phyloP scores from a whole-genome alignment of 169 alveolate species.

The Amoebophrya sp. region DNA sequence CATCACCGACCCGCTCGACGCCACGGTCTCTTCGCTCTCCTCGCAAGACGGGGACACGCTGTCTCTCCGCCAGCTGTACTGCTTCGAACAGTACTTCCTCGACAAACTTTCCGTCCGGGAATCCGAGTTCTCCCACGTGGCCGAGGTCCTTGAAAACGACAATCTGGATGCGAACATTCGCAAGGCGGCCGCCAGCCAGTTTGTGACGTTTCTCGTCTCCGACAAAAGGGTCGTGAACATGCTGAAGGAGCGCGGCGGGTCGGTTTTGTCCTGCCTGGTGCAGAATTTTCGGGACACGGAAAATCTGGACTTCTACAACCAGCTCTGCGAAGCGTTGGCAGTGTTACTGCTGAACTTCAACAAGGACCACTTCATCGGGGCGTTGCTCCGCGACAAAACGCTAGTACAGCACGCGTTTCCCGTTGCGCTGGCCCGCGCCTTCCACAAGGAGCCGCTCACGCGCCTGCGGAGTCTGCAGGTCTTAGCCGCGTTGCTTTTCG shows the following conservation, averaged over 20 bases:
- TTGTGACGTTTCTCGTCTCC: neutral
- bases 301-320: neutral
- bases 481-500: neutral
- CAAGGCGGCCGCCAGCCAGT: neutral
- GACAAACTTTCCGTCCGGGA: neutral
- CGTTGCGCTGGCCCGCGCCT: neutral
- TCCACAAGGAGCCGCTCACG: neutral
- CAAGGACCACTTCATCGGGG: neutral
- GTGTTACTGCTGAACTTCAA: neutral
- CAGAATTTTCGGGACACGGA: too few species aligned
- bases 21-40: too few species aligned
- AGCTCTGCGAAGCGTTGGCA: neutral
- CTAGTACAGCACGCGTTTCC: neutral
- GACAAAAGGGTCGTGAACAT: neutral
- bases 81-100: neutral
- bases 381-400: neutral
- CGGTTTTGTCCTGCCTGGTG: too few species aligned
- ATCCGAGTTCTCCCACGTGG: neutral
- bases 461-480: conserved; percentile 5
- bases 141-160: neutral
- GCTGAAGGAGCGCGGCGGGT: neutral
- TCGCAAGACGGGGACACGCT: too few species aligned
- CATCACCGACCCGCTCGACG: neutral
- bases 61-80: neutral
- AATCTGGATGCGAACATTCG: neutral